Evolutionary conservation across 495 filamentous ascomycete species (phyloP).

Genomic region (Neurospora sp.): DNA sequence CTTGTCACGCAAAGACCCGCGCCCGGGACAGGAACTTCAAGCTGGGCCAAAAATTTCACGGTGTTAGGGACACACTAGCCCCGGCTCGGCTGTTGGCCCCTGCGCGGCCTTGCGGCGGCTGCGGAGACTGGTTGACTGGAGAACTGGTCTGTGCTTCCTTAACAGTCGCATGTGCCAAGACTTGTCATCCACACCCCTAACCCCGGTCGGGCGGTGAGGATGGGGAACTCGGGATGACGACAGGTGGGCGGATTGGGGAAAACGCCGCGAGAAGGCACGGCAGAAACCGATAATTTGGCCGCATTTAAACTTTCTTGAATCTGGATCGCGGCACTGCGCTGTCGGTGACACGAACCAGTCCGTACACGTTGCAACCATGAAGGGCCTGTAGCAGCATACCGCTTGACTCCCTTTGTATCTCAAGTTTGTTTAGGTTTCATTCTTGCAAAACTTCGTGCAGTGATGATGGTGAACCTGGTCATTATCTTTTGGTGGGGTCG

Average conservation of each 20-base stretch:
- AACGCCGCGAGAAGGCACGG: background rate
- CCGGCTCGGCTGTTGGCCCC: slow-evolving; percentile 9
- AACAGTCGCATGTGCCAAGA: background rate
- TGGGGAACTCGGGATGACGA: background rate
- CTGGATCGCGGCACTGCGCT: background rate
- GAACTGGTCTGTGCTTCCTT: background rate
- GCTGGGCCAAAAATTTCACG: slow-evolving; percentile 24
- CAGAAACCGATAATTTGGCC: background rate
- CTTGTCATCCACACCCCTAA: background rate
- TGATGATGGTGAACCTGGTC: background rate
- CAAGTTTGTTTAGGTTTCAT: background rate
- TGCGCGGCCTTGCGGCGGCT: background rate
- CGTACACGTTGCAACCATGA: background rate
- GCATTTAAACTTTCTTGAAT: background rate
- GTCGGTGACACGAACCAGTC: background rate
- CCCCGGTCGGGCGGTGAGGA: background rate
- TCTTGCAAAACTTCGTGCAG: background rate
- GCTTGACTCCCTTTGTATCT: background rate
- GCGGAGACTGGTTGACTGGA: background rate
- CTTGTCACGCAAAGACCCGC: background rate
- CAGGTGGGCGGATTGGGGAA: background rate
- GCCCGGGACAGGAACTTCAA: background rate
- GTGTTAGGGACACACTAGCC: background rate
- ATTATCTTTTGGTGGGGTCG: background rate
- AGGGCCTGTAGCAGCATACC: background rate